phyloP scores from a whole-genome alignment of 78 protist species.

The Anaeramoeba flamelloides region DNA sequence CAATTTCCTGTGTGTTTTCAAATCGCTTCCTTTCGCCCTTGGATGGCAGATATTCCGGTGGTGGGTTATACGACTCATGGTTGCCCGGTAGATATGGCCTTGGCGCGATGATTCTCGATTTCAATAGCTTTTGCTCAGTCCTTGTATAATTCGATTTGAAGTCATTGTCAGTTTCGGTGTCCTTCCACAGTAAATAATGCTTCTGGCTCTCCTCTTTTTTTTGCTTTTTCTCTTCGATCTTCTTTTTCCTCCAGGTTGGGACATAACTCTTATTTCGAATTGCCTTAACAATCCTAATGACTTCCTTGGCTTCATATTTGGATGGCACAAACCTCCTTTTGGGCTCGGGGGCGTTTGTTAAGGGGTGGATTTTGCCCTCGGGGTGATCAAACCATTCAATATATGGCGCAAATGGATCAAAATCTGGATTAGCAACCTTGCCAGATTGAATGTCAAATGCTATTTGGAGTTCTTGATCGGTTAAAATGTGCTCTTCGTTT shows the following conservation, averaged over 20 bases:
- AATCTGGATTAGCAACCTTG: not conserved
- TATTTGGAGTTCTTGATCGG: not conserved
- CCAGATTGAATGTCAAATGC: not conserved
- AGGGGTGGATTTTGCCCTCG: not conserved
- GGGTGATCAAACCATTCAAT: not conserved
- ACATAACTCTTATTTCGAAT: not conserved
- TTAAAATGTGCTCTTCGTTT: not conserved
- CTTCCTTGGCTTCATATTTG: not conserved
- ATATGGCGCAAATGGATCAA: not conserved
- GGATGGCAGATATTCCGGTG: slow-evolving; percentile 66
- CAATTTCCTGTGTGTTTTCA: slow-evolving; percentile 21
- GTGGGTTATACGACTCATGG: slow-evolving; percentile 86
- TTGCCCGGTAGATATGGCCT: slow-evolving; percentile 47
- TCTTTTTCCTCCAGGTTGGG: no score
- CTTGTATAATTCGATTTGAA: not conserved
- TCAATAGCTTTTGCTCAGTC: not conserved
- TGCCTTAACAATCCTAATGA: not conserved
- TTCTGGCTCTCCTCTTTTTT: not conserved
- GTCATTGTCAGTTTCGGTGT: no score
- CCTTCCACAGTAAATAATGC: not conserved
- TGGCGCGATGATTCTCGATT: slow-evolving; percentile 10
- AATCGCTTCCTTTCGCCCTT: slow-evolving; percentile 41
- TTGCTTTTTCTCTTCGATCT: no score
- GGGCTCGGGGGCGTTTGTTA: not conserved
- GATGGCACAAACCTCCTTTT: not conserved